Evolutionary conservation across 441 rosid species (phyloP).

Genomic region (Gossypium gossypioides): DNA sequence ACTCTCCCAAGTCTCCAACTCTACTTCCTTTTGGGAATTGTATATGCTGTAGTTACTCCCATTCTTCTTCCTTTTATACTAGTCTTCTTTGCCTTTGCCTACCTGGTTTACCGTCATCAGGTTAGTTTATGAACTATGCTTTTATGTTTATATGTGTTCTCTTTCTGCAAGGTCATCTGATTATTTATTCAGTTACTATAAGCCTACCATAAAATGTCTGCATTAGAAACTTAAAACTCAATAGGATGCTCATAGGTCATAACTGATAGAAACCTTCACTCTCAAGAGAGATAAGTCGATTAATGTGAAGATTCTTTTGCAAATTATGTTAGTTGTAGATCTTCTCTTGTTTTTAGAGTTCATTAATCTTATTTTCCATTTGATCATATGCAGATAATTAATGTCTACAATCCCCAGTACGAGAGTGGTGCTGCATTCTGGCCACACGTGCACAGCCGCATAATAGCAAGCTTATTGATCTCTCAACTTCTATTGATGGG

Average conservation of each 20-base stretch:
- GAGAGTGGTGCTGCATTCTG: slow-evolving; percentile 98
- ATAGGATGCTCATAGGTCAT: not conserved
- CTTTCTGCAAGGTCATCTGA: not conserved
- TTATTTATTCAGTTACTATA: not conserved
- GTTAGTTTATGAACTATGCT: slow-evolving; percentile 26
- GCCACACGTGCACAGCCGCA: slow-evolving; percentile 91
- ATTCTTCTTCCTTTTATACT: slow-evolving; percentile 83
- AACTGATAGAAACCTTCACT: not conserved
- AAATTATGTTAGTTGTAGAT: not conserved
- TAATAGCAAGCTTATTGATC: slow-evolving; percentile 71
- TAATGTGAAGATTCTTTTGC: not conserved
- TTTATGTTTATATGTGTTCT: not conserved
- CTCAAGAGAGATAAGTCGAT: not conserved
- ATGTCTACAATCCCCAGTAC: slow-evolving; percentile 77
- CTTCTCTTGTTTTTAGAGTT: not conserved
- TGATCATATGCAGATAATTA: slow-evolving; percentile 52
- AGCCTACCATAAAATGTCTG: not conserved
- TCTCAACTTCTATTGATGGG: slow-evolving; percentile 83
- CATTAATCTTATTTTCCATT: not conserved
- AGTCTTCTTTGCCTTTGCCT: slow-evolving; percentile 82
- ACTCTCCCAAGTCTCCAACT: slow-evolving; percentile 82
- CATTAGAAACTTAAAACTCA: not conserved
- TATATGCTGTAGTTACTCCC: slow-evolving; percentile 87
- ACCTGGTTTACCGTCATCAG: slow-evolving; percentile 95
- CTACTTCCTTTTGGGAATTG: slow-evolving; percentile 88